A percentile compares a stretch with the other conserved stretches of the same genome.
These are phyloP conservation scores for Ambrosia hybrid DNA, from an alignment of 140 eudicot genomes.

Conservation along the genomic window DNA sequence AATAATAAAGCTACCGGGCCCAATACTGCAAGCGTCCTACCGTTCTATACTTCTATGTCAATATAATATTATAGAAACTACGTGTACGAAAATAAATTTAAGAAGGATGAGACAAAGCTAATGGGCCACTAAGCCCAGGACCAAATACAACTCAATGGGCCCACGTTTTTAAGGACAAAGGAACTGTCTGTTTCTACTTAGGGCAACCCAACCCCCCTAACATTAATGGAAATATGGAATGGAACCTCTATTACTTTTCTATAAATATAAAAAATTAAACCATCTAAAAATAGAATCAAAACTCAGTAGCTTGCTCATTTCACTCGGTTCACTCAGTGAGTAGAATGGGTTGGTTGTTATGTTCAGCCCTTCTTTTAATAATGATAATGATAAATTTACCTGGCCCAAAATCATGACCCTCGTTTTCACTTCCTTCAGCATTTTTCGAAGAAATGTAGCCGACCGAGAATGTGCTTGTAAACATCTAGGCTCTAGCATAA, in stretches of 20 bases:
- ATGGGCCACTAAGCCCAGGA: slow-evolving; percentile 37
- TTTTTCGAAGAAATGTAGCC: not conserved
- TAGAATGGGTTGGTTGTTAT: not conserved
- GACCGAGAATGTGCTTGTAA: not conserved
- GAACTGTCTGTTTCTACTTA: slow-evolving; percentile 32
- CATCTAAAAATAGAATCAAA: slow-evolving; percentile 1
- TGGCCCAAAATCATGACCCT: not conserved
- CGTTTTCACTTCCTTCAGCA: not conserved
- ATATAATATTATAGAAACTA: not conserved
- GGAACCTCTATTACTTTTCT: slow-evolving; percentile 15
- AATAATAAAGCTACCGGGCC: slow-evolving; percentile 23
- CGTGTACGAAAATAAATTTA: slow-evolving; percentile 11
- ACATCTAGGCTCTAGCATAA: not conserved
- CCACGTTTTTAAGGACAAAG: slow-evolving; percentile 30
- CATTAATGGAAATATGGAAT: slow-evolving; percentile 16
- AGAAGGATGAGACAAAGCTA: slow-evolving; percentile 22
- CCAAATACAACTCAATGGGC: slow-evolving; percentile 17
- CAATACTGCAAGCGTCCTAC: slow-evolving; percentile 22
- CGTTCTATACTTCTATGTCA: slow-evolving; percentile 3
- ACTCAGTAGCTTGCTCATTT: not conserved
- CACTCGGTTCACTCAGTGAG: too few species aligned
- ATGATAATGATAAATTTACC: not conserved
- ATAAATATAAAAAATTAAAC: slow-evolving; percentile 10
- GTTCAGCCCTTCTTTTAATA: too few species aligned
- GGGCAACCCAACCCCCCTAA: slow-evolving; percentile 28